phyloP scores from a whole-genome alignment of 1,284 basidiomycete genomes.

The Leucoagaricus sp. region DNA sequence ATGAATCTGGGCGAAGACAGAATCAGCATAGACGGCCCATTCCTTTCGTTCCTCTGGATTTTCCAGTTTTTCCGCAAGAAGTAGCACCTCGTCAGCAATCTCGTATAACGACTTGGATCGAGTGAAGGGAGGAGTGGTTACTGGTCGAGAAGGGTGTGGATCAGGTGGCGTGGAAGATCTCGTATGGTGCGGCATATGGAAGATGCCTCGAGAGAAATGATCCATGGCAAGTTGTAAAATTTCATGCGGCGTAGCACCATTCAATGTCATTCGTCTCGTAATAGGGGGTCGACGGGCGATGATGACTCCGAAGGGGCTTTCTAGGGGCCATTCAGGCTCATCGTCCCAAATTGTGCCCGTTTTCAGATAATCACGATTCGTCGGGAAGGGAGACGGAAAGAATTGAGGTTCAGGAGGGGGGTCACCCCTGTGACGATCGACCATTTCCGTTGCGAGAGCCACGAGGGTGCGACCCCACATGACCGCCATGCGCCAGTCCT shows the following conservation, averaged over 20 bases:
- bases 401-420: constrained; percentile 18
- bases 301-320: constrained; percentile 57
- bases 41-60: constrained; percentile 43
- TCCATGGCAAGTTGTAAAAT: constrained; percentile 62
- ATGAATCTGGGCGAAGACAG: constrained; percentile 57
- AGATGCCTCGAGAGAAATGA: constrained; percentile 66
- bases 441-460: constrained; percentile 52
- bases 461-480: constrained; percentile 66
- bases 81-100: constrained; percentile 60
- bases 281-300: constrained; percentile 51
- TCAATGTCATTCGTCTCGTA: constrained; percentile 50
- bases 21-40: constrained; percentile 64
- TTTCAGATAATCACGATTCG: constrained; percentile 13
- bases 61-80: constrained; percentile 55
- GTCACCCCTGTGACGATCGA: constrained; percentile 27
- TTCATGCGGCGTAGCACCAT: constrained; percentile 46
- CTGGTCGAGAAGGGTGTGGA: background rate
- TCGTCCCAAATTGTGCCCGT: constrained; percentile 23
- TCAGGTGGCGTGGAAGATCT: background rate
- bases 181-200: constrained; percentile 59
- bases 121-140: background rate
- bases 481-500: constrained; percentile 70
- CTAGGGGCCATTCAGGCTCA: constrained; percentile 50
- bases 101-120: constrained; percentile 40
- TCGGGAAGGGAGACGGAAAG: constrained; percentile 19